phyloP scores from a whole-genome alignment of 2,329 filamentous ascomycete species.

The Monilinia laxa region DNA sequence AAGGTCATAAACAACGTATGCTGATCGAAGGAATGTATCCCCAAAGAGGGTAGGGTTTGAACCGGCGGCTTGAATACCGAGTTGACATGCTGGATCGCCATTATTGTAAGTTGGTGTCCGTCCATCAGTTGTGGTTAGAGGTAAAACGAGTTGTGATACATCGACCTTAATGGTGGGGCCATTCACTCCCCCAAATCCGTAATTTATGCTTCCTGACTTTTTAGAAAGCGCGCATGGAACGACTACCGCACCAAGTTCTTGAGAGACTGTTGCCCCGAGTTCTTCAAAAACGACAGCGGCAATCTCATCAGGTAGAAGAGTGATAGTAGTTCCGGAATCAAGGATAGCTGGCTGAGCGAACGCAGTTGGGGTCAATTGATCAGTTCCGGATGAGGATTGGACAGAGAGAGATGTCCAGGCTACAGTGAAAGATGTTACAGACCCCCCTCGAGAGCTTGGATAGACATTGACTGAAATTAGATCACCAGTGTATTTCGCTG shows the following conservation, averaged over 20 bases:
- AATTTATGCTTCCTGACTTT: slow-evolving; percentile 47
- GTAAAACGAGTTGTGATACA: slow-evolving; percentile 48
- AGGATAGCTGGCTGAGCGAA: slow-evolving; percentile 54
- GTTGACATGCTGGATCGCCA: slow-evolving; percentile 48
- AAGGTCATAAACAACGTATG: slow-evolving; percentile 56
- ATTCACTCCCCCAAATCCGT: slow-evolving; percentile 49
- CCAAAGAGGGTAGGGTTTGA: slow-evolving; percentile 44
- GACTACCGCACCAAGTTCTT: slow-evolving; percentile 47
- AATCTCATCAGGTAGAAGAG: slow-evolving; percentile 60
- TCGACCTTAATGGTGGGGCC: slow-evolving; percentile 48
- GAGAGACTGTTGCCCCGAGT: slow-evolving; percentile 49
- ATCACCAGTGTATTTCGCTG: slow-evolving; percentile 46
- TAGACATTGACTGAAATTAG: slow-evolving; percentile 40
- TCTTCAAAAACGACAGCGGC: slow-evolving; percentile 48
- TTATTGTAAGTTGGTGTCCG: slow-evolving; percentile 36
- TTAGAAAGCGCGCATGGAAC: slow-evolving; percentile 49
- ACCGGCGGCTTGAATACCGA: slow-evolving; percentile 50
- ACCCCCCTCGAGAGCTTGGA: slow-evolving; percentile 23
- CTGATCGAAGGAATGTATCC: slow-evolving; percentile 54
- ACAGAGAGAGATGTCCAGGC: slow-evolving; percentile 40
- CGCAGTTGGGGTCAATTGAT: slow-evolving; percentile 35
- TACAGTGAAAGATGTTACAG: slow-evolving; percentile 38
- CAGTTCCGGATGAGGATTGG: slow-evolving; percentile 43
- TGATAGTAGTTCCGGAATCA: slow-evolving; percentile 67
- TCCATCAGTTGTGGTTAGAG: slow-evolving; percentile 39